A percentile compares a stretch with the other conserved stretches of the same genome.
phyloP scores from a whole-genome alignment of 352 stramenopile species.

The Globisporangium canariense region DNA sequence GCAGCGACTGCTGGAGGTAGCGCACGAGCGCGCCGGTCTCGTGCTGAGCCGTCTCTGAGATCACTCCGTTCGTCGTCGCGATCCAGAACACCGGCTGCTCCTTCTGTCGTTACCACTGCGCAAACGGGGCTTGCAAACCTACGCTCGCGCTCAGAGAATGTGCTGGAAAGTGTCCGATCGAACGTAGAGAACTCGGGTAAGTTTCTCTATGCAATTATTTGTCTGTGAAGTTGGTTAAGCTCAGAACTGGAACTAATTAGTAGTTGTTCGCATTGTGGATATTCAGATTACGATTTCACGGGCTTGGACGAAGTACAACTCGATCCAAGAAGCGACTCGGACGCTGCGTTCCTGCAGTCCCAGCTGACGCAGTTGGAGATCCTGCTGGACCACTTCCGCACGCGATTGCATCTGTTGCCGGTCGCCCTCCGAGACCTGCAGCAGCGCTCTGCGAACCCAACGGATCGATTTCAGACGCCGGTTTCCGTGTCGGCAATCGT shows the following conservation, averaged over 20 bases:
- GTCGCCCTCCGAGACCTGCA: constrained; percentile 38
- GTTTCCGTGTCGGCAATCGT: constrained; percentile 25
- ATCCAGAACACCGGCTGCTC: background rate
- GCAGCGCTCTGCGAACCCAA: background rate
- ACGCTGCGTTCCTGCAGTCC: constrained; percentile 39
- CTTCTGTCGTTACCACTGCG: constrained; percentile 1
- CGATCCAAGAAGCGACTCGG: constrained; percentile 14
- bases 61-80: constrained; percentile 3
- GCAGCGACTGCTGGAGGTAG: background rate
- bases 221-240: background rate
- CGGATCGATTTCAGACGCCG: background rate
- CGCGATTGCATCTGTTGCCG: constrained; percentile 42
- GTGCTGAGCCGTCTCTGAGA: constrained; percentile 8
- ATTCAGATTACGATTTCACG: constrained; percentile 22
- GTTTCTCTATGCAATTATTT: background rate
- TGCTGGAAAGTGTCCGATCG: constrained; percentile 35
- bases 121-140: constrained; percentile 23
- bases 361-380: constrained; percentile 47
- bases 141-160: constrained; percentile 30
- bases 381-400: constrained; percentile 44
- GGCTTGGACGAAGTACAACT: constrained; percentile 14
- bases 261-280: background rate
- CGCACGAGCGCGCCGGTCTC: constrained; percentile 6
- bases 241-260: background rate
- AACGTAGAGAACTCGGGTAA: constrained; percentile 41